These are phyloP conservation scores for Yamadazyma phyllophila DNA, from an alignment of 805 yeast genomes.

Conservation along the genomic window DNA sequence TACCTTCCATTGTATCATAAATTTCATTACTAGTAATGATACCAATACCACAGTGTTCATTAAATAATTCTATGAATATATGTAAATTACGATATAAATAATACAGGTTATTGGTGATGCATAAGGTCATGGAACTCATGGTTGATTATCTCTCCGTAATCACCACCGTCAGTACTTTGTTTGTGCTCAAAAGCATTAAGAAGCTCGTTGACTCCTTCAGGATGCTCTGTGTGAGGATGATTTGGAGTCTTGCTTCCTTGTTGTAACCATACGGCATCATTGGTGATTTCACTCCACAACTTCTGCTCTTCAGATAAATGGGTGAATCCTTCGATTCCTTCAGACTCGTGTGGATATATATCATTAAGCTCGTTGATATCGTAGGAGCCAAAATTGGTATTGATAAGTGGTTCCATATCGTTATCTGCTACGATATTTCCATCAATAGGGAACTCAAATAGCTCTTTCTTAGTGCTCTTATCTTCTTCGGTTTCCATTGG, in stretches of 20 bases:
- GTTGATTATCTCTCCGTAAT: constrained; percentile 38
- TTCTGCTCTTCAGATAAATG: constrained; percentile 45
- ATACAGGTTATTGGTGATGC: constrained; percentile 11
- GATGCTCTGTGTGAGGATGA: not conserved
- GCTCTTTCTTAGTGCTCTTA: not conserved
- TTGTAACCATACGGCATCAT: constrained; percentile 72
- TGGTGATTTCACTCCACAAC: constrained; percentile 75
- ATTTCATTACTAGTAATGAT: too few species aligned
- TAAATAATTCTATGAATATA: constrained; percentile 1
- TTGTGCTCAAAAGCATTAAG: constrained; percentile 5
- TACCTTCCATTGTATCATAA: too few species aligned
- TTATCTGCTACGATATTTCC: not conserved
- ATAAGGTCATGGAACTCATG: constrained; percentile 34
- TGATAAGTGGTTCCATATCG: constrained; percentile 6
- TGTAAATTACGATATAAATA: constrained; percentile 4
- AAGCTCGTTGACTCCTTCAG: constrained; percentile 6
- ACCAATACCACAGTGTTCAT: not conserved
- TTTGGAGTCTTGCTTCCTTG: constrained; percentile 8
- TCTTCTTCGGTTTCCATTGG: not conserved
- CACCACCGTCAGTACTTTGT: constrained; percentile 17
- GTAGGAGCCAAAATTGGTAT: constrained; percentile 17
- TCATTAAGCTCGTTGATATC: constrained; percentile 20
- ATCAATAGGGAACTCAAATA: not conserved
- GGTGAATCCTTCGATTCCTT: constrained; percentile 44
- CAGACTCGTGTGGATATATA: constrained; percentile 36